Evolutionary conservation across 148 eudicot genomes (phyloP).

Genomic region (Gaultheria prostrata): DNA sequence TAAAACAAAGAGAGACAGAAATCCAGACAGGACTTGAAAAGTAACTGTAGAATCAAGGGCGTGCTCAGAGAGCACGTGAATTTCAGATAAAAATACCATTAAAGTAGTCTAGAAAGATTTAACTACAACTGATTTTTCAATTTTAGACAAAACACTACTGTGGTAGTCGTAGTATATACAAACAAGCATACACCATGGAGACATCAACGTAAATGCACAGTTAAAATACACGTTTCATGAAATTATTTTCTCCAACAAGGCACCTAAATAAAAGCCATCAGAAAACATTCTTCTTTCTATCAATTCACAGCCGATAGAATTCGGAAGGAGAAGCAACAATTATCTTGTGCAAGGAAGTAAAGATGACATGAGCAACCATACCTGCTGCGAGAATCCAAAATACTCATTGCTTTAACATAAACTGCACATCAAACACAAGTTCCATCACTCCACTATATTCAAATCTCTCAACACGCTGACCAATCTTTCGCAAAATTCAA

Average conservation of each 20-base stretch:
- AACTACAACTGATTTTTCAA: background rate
- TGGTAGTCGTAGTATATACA: background rate
- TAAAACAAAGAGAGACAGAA: background rate
- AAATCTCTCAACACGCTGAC: constrained; percentile 42
- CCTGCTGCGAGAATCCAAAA: constrained; percentile 79
- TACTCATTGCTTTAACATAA: constrained; percentile 70
- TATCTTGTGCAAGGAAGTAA: background rate
- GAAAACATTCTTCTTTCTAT: background rate
- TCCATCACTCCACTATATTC: constrained; percentile 74
- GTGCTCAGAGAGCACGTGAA: background rate
- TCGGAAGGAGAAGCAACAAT: constrained; percentile 9
- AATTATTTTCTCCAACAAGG: background rate
- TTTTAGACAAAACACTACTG: background rate
- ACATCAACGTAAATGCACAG: no score
- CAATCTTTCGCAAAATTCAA: constrained; percentile 36
- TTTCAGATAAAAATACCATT: background rate
- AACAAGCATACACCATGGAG: no score
- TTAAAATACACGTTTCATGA: background rate
- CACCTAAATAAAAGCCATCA: background rate
- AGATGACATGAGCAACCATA: constrained; percentile 23
- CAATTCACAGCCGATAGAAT: background rate
- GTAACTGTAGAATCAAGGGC: background rate
- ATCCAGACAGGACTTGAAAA: background rate
- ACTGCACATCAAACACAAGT: constrained; percentile 79
- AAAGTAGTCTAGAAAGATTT: background rate